phyloP scores from a whole-genome alignment of 208 protist species.

The Herpetomonas tarakana region DNA sequence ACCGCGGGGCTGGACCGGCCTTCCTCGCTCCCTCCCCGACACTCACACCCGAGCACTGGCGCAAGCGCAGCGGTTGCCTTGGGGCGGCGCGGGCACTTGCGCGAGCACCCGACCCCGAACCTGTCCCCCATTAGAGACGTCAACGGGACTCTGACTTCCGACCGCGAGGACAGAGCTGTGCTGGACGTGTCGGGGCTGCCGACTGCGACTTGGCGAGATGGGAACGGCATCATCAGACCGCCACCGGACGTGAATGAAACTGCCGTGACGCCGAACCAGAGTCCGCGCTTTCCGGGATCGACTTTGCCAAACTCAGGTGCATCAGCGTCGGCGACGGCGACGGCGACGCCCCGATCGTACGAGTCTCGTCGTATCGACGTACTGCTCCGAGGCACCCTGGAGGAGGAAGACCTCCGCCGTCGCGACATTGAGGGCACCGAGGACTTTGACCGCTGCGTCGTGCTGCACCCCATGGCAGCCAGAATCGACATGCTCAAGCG shows the following conservation, averaged over 20 bases:
- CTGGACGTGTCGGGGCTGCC: too few species aligned
- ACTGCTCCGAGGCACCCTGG: conserved; percentile 33
- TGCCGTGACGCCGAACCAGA: background rate
- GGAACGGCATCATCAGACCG: background rate
- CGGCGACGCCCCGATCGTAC: conserved; percentile 1
- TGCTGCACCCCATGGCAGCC: conserved; percentile 48
- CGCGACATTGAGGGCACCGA: conserved; percentile 66
- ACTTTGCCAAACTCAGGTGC: too few species aligned
- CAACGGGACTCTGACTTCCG: conserved; percentile 2
- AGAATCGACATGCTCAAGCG: conserved; percentile 38
- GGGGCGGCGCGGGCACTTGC: too few species aligned
- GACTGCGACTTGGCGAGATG: too few species aligned
- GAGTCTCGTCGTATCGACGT: conserved; percentile 29
- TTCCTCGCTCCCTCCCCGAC: too few species aligned
- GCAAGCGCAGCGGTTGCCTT: too few species aligned
- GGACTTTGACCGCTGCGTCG: conserved; percentile 54
- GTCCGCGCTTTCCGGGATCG: too few species aligned
- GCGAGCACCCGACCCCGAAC: conserved; percentile 30
- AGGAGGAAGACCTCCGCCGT: conserved; percentile 67
- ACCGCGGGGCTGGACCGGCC: too few species aligned
- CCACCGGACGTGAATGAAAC: background rate
- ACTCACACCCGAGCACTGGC: too few species aligned
- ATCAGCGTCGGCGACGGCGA: too few species aligned
- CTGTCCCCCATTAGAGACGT: conserved; percentile 31
- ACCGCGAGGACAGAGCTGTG: too few species aligned